These are phyloP conservation scores for Termitomyces sp. DNA, from an alignment of 768 basidiomycete species.

Conservation along the genomic window DNA sequence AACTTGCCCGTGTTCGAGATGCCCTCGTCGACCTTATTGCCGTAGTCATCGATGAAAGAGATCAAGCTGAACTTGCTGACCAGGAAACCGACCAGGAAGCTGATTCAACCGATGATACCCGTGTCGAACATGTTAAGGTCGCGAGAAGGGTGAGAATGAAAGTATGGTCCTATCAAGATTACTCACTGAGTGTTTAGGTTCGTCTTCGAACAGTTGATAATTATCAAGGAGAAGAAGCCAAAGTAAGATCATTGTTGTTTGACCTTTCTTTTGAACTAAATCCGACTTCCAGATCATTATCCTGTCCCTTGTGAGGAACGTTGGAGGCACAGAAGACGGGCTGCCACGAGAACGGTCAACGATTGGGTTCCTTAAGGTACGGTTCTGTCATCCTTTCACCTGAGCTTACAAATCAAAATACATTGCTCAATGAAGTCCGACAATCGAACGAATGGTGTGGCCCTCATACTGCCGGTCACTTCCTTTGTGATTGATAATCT, in stretches of 20 bases:
- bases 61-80: constrained; percentile 53
- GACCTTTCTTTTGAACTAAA: background rate
- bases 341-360: constrained; percentile 28
- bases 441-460: constrained; percentile 48
- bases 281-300: constrained; percentile 48
- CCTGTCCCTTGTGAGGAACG: constrained; percentile 68
- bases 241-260: constrained; percentile 21
- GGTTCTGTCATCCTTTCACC: background rate
- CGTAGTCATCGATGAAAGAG: constrained; percentile 64
- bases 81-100: constrained; percentile 35
- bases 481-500: background rate
- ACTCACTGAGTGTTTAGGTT: constrained; percentile 32
- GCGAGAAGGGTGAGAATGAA: constrained; percentile 40
- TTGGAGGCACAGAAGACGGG: constrained; percentile 35
- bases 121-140: constrained; percentile 44
- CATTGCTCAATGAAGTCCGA: constrained; percentile 31
- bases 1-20: constrained; percentile 34
- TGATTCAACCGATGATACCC: constrained; percentile 11
- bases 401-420: background rate
- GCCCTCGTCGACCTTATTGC: constrained; percentile 41
- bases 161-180: background rate
- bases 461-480: background rate
- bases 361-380: constrained; percentile 74
- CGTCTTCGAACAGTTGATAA: constrained; percentile 72
- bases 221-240: constrained; percentile 72